These are phyloP conservation scores for Euphorbia tirucalli DNA, from an alignment of 345 rosid genomes.

Conservation along the genomic window DNA sequence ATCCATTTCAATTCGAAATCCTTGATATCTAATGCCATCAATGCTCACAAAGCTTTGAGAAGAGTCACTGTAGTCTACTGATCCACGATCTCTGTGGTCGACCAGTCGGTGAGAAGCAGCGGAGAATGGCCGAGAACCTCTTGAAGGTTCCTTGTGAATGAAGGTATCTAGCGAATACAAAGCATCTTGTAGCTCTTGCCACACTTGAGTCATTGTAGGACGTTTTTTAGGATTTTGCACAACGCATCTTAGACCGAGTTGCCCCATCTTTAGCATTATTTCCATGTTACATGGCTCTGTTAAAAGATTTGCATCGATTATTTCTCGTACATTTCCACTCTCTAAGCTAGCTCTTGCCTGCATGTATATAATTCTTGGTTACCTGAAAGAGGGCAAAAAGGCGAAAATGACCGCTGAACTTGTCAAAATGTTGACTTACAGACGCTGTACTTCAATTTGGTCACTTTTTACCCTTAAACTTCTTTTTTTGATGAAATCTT, in stretches of 20 bases:
- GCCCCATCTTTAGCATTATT: conserved; percentile 59
- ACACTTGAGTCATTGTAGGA: conserved; percentile 55
- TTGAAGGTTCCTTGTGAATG: conserved; percentile 17
- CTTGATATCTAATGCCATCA: conserved; percentile 47
- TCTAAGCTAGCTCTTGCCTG: conserved; percentile 56
- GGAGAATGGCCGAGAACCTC: conserved; percentile 10
- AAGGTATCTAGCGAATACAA: conserved; percentile 21
- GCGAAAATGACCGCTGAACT: too few relatives aligned
- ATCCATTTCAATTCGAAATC: conserved; percentile 53
- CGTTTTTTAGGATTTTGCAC: conserved; percentile 43
- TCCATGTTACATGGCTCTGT: conserved; percentile 49
- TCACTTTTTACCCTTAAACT: too few relatives aligned
- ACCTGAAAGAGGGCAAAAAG: too few relatives aligned
- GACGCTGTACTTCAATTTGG: too few relatives aligned
- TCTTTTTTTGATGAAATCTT: too few relatives aligned
- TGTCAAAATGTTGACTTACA: too few relatives aligned
- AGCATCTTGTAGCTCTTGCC: conserved; percentile 49
- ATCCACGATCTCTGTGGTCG: conserved; percentile 10
- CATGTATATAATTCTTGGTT: background rate
- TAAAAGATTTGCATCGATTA: conserved; percentile 46
- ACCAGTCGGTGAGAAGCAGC: background rate
- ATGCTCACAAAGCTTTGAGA: conserved; percentile 52
- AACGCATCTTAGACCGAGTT: conserved; percentile 47
- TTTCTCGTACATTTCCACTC: conserved; percentile 44
- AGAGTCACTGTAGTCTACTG: conserved; percentile 15